phyloP scores from a whole-genome alignment of 129 eudicot genomes.

The Pittosporum tobira region DNA sequence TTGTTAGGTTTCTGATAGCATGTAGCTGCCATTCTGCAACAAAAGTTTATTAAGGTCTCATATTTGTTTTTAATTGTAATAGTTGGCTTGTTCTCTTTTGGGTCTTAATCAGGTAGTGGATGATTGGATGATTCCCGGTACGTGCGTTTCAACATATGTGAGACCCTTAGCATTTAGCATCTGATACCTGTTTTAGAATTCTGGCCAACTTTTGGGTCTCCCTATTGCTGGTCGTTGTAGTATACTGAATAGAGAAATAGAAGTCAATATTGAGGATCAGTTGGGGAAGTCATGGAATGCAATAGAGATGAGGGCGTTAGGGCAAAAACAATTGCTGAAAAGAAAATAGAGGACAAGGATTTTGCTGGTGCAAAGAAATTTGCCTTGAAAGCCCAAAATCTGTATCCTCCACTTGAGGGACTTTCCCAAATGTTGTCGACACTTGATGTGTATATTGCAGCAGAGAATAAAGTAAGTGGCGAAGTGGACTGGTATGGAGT shows the following conservation, averaged over 20 bases:
- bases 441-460: slow-evolving; percentile 50
- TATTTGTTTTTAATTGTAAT: too few relatives aligned
- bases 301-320: slow-evolving; percentile 84
- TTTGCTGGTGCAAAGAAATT: slow-evolving; percentile 61
- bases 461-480: slow-evolving; percentile 59
- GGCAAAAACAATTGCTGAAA: slow-evolving; percentile 72
- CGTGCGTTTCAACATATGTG: neutral
- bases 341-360: slow-evolving; percentile 49
- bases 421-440: slow-evolving; percentile 43
- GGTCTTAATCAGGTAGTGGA: slow-evolving; percentile 28
- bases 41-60: too few relatives aligned
- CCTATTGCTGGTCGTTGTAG: neutral
- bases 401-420: slow-evolving; percentile 64
- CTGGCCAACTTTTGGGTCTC: slow-evolving; percentile 10
- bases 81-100: neutral
- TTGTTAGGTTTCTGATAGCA: too few relatives aligned
- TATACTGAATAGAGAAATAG: neutral
- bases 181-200: slow-evolving; percentile 11
- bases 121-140: slow-evolving; percentile 7
- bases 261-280: slow-evolving; percentile 18
- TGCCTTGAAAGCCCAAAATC: slow-evolving; percentile 59
- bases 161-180: slow-evolving; percentile 11
- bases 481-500: slow-evolving; percentile 78
- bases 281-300: slow-evolving; percentile 62
- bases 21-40: too few relatives aligned